Conservation (phyloP, 129 eudicot species). For the Tagetes patula region DNA sequence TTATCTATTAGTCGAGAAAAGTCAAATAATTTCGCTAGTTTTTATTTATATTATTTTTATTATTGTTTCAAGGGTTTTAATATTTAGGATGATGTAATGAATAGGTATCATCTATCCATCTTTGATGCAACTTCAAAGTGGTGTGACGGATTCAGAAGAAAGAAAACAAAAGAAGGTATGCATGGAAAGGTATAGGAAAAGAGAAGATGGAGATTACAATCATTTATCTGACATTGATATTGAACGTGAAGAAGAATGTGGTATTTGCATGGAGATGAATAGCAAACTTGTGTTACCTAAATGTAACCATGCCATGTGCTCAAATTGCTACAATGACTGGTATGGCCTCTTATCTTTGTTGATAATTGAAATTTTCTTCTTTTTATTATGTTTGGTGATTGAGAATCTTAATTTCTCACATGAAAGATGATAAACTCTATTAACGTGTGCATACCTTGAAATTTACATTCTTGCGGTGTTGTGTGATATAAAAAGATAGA, state of each 20-base stretch:
- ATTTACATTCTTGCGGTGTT: background rate
- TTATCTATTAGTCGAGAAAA: background rate
- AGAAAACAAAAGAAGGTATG: constrained; percentile 62
- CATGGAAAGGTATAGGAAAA: constrained; percentile 62
- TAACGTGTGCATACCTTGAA: background rate
- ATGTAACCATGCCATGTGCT: constrained; percentile 74
- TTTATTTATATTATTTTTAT: background rate
- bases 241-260: constrained; percentile 80
- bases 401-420: background rate
- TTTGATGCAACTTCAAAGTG: constrained; percentile 71
- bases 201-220: constrained; percentile 52
- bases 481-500: background rate
- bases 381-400: constrained; percentile 1
- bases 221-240: constrained; percentile 51
- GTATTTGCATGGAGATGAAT: constrained; percentile 77
- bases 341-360: constrained; percentile 27
- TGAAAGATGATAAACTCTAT: constrained; percentile 6
- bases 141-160: constrained; percentile 67
- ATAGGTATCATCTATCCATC: constrained; percentile 72
- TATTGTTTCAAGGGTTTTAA: constrained; percentile 2
- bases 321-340: constrained; percentile 76
- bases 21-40: background rate
- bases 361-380: background rate
- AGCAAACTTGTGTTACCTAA: constrained; percentile 69
- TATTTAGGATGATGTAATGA: constrained; percentile 22